phyloP scores from a whole-genome alignment of 371 early-diverging fungal genomes.

The Choanephora cucurbitarum region DNA sequence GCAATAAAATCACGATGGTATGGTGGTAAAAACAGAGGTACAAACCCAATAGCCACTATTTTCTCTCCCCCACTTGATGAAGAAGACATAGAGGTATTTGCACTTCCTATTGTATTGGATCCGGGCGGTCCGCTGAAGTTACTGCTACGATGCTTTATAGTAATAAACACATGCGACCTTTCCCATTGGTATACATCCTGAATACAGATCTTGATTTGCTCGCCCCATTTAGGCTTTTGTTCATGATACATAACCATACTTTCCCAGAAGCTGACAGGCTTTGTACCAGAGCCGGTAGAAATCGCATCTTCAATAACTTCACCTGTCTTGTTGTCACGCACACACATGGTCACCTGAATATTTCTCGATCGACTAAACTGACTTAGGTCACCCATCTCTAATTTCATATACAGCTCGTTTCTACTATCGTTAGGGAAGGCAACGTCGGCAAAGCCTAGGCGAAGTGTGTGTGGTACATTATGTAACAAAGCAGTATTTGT shows the following conservation, averaged over 20 bases:
- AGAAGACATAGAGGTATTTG: slow-evolving; percentile 5
- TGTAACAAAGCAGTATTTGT: slow-evolving; percentile 52
- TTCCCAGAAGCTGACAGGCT: slow-evolving; percentile 52
- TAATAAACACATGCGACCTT: slow-evolving; percentile 62
- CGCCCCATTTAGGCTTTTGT: slow-evolving; percentile 67
- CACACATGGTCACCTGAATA: slow-evolving; percentile 64
- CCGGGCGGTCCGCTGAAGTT: slow-evolving; percentile 20
- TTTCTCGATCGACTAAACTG: slow-evolving; percentile 57
- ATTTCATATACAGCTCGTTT: slow-evolving; percentile 68
- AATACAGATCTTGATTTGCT: slow-evolving; percentile 65
- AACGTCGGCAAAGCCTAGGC: slow-evolving; percentile 70
- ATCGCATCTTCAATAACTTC: slow-evolving; percentile 61
- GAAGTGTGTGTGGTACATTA: slow-evolving; percentile 50
- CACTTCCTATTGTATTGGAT: not conserved
- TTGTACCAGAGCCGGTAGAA: slow-evolving; percentile 54
- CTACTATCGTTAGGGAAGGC: slow-evolving; percentile 63
- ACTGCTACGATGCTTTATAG: slow-evolving; percentile 56
- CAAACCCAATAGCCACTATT: slow-evolving; percentile 53
- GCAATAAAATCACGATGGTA: slow-evolving; percentile 59
- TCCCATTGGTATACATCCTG: slow-evolving; percentile 50
- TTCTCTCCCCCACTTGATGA: slow-evolving; percentile 33
- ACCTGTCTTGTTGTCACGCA: slow-evolving; percentile 58
- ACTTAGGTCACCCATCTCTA: slow-evolving; percentile 64
- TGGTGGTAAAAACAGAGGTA: slow-evolving; percentile 65
- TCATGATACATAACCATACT: slow-evolving; percentile 70